A percentile compares a stretch with the other conserved stretches of the same genome.
Evolutionary conservation across 345 rosid genomes (phyloP).

Genomic region (Bruguiera gymnorhiza): DNA sequence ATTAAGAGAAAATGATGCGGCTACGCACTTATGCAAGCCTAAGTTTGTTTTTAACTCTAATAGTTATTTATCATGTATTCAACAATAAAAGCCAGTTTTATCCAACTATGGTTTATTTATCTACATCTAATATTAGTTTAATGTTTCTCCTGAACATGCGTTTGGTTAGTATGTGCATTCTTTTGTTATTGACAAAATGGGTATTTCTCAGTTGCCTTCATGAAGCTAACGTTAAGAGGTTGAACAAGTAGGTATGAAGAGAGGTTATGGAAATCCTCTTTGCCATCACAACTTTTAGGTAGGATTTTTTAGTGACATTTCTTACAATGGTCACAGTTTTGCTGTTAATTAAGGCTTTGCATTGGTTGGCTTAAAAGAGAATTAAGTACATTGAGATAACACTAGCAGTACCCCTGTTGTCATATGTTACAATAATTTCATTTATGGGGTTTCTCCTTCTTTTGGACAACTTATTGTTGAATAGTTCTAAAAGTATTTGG

Average conservation of each 20-base stretch:
- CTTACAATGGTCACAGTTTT: slow-evolving; percentile 80
- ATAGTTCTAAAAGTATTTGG: slow-evolving; percentile 48
- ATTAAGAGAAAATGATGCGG: slow-evolving; percentile 55
- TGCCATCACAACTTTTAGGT: slow-evolving; percentile 84
- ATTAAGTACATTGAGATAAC: slow-evolving; percentile 95
- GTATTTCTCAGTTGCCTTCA: slow-evolving; percentile 86
- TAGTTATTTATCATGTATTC: slow-evolving; percentile 73
- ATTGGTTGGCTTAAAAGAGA: slow-evolving; percentile 96
- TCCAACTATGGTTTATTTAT: slow-evolving; percentile 78
- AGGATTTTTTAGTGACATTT: slow-evolving; percentile 78
- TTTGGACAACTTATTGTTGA: slow-evolving; percentile 59
- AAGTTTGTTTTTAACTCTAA: slow-evolving; percentile 57
- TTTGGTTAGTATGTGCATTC: slow-evolving; percentile 60
- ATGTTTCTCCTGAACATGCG: slow-evolving; percentile 88
- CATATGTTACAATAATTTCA: slow-evolving; percentile 74
- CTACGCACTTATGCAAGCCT: slow-evolving; percentile 65
- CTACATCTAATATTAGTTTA: slow-evolving; percentile 80
- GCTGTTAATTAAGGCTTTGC: slow-evolving; percentile 73
- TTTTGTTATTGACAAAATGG: slow-evolving; percentile 73
- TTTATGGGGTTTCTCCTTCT: slow-evolving; percentile 74
- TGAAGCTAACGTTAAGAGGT: slow-evolving; percentile 88
- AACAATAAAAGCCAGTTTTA: slow-evolving; percentile 81
- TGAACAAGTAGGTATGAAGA: slow-evolving; percentile 91
- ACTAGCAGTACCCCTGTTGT: slow-evolving; percentile 62
- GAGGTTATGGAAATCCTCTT: slow-evolving; percentile 95